Evolutionary conservation across 2,329 filamentous ascomycete species (phyloP), one percentile per base, ranked within the genome.

Genomic region (Fusarium buharicum): DNA sequence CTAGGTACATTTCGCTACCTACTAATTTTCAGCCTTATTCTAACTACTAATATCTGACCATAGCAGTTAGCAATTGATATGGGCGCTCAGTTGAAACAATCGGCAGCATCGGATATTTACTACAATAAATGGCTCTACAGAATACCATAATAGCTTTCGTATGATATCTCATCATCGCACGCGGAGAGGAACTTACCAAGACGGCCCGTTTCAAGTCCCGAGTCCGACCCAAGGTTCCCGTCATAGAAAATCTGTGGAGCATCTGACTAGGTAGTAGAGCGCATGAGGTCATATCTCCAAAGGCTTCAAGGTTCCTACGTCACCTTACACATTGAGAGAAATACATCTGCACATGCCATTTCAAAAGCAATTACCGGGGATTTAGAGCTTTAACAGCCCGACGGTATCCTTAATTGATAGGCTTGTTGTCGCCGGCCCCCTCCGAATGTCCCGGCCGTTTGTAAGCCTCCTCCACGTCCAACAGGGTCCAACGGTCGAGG

Each of bases 201-300:
- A 55, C 18, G 44, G 54, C 49, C 22, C 45, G 54, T 39, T 8
- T 17, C 20, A 44, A 51, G 34, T 55, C 53, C 55, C 46, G 45
- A 55, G 33, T 27, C 50, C 55, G 55, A 38, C 27, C 30, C 11
- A 33, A 51, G 33, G 13, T 24, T 48, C n/a, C 34, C 16, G 27
- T n/a, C n/a, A n/a, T n/a, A n/a, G 33, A 44, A 31, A 40, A 50
- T 10, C 37, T 30, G 28, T 48, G 27, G 16, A 59, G 18, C 30
- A 27, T 22, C 30, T 50, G 28, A 14, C 24, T 31, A 22, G 27
- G 34, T 6, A 38, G 22, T 14, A 37, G 16, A 39, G 31, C 37
- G 31, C 17, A 64, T 64, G 61, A 62, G 57, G 47, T 62, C 59
- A 62, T 47, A 54, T 14, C 27, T 31, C n/a, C 22, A 24, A 24